Base-by-base conservation (phyloP, 371 early-diverging fungal species). In the Blakeslea trispora region DNA sequence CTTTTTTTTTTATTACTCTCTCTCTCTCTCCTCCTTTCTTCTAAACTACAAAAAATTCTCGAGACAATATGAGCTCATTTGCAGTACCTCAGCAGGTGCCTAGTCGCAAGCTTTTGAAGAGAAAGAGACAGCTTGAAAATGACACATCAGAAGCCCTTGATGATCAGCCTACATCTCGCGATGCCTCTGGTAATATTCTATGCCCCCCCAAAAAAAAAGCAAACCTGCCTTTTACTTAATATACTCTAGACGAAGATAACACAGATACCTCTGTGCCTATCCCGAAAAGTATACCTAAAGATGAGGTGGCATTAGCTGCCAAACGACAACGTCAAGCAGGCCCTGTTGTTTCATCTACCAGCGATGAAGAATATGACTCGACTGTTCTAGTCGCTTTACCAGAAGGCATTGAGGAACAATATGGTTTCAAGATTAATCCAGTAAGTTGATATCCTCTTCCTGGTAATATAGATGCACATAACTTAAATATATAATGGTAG, bases 131-230 rank as follows among this genome's bases (percentile, higher is more conserved):
- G 8, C 9, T 57, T 19, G 53, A 53, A 19, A 49, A 57, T 44
- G 43, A 44, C 7, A 35, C 41, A 21, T 5, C 45, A 22, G 56
- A 35, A 31, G 61, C 23, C 2, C 47, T 49, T 11, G 43, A 55
- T 18, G 66, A 57, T 18, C 68, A 68, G 28, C 56, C 68, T 37
- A 59, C 57, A 13, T 68, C 68, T 28, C 68, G 68, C 18, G 68
- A 63, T 47, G 63, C 68, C 14, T 63, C 68, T 41, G 68, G 68
- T 67, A 67, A 58, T 32, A 34, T n/a, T n/a, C n/a, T n/a, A n/a
- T n/a, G n/a, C n/a, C n/a, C n/a, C 40, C 23, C 4, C 22, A 21
- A 39, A 18, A 24, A 21, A 11, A 37, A 17, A 21, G 14, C n/a
- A 14, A 37, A 9, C 41, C 15, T 13, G 15, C 18, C 15, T n/a